A percentile compares a stretch with the other conserved stretches of the same genome.
phyloP scores from a whole-genome alignment of 257 asterid species.

The Buddleja alternifolia region DNA sequence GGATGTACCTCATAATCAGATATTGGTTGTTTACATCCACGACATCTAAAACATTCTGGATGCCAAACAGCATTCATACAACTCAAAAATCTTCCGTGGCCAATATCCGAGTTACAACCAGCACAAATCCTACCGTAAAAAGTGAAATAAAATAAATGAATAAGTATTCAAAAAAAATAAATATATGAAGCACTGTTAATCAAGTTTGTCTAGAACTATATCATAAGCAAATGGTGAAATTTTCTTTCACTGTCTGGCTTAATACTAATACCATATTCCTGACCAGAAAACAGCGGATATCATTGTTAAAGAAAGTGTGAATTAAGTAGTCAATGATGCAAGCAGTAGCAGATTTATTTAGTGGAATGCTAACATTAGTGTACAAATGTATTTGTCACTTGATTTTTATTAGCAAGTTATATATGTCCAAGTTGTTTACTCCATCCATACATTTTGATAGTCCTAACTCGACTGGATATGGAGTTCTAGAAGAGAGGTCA shows the following conservation, averaged over 20 bases:
- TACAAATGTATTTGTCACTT: neutral
- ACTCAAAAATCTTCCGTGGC: conserved; percentile 83
- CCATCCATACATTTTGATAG: no score
- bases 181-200: no score
- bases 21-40: conserved; percentile 85
- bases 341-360: neutral
- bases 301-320: no score
- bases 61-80: conserved; percentile 97
- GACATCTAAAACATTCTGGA: conserved; percentile 95
- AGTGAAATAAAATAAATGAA: conserved; percentile 11
- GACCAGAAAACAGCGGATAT: no score
- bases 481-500: no score
- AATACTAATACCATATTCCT: no score
- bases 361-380: neutral
- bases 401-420: neutral
- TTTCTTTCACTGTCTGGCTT: no score
- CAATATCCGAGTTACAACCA: conserved; percentile 84
- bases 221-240: conserved; percentile 1
- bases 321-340: neutral
- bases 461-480: no score
- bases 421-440: no score
- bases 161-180: neutral
- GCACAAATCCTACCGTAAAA: conserved; percentile 79
- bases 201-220: neutral
- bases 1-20: conserved; percentile 98